These are phyloP conservation scores for Phytopythium delawarense DNA, from an alignment of 352 stramenopile genomes.

Conservation along the genomic window DNA sequence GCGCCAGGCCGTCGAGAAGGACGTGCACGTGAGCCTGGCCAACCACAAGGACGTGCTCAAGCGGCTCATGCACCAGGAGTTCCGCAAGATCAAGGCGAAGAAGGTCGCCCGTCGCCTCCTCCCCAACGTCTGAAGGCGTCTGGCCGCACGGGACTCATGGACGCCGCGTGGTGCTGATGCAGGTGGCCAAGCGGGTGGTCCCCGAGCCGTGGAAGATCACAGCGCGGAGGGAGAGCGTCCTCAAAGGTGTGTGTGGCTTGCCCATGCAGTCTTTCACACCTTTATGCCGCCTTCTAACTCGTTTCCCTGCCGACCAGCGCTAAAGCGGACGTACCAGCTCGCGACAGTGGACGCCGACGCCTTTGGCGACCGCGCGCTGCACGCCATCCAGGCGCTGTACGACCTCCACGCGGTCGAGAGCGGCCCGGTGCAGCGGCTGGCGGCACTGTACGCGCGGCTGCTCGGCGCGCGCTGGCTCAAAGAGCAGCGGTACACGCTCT, in stretches of 20 bases:
- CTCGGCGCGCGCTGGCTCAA: conserved; percentile 52
- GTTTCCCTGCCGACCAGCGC: conserved; percentile 1
- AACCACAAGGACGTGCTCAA: conserved; percentile 89
- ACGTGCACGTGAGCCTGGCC: conserved; percentile 79
- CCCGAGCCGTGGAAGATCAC: conserved; percentile 61
- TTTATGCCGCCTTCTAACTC: background rate
- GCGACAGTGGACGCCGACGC: conserved; percentile 12
- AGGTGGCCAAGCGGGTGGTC: conserved; percentile 47
- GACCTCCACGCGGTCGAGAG: conserved; percentile 58
- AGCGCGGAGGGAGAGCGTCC: conserved; percentile 35
- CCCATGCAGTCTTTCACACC: background rate
- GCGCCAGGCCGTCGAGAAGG: conserved; percentile 80
- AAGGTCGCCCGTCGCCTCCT: conserved; percentile 25
- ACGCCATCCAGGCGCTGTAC: conserved; percentile 63
- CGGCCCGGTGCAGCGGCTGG: conserved; percentile 34
- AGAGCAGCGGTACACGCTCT: conserved; percentile 36
- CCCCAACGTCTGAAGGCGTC: too few relatives aligned
- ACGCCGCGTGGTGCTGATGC: too few relatives aligned
- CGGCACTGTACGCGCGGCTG: conserved; percentile 54
- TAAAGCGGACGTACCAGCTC: conserved; percentile 39
- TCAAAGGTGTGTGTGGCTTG: conserved; percentile 24
- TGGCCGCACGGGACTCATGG: too few relatives aligned
- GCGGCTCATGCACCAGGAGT: conserved; percentile 83
- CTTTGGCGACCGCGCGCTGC: conserved; percentile 27
- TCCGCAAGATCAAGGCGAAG: conserved; percentile 70